Evolutionary conservation across 768 basidiomycete species (phyloP), one percentile per base, ranked within the genome.

Genomic region (Galerina sulciceps): DNA sequence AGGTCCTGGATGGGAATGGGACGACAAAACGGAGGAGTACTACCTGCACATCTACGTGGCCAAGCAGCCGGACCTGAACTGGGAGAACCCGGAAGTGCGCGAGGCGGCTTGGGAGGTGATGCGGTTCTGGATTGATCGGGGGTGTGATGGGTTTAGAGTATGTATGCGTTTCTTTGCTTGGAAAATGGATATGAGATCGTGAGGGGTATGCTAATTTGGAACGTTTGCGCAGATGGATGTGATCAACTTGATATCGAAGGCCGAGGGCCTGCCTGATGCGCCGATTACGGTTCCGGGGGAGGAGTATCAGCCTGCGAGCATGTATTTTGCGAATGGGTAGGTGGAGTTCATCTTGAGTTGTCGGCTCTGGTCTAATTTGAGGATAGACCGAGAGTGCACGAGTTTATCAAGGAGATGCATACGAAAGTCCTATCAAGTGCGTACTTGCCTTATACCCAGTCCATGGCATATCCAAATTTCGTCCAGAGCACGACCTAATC

Each of bases 31-130:
- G 3, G 73, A 83, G 17, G 88, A 91, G 71, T 91, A 88, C 62
- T 90, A 90, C 68, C 82, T 91, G 54, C 89, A 91, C 70, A 64
- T 90, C 1, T 92, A 84, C 71, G 73, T 82, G 53, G 66, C 77
- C 9, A 81, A 89, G 65, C 89, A 90, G 73, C 90, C 89, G 0
- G 91, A 91, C 67, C 70, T 91, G 14, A 91, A 93, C 67, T 91
- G 88, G 89, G 87, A 90, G 50, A 88, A 90, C 61, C 79, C 81
- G 0, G 79, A 80, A 6, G 83, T 88, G 1, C 76, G 85, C 6
- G 75, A 80, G 55, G 82, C 85, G 8, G 78, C 89, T 1, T 87
- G 79, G 72, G 84, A 87, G 35, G 67, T 86, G 45, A 88, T 91
- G 88, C 71, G 73, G 42, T 91, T 89, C 66, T 91, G 89, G 90